phyloP scores from a whole-genome alignment of 495 filamentous ascomycete species.

The Aspergillus biplanus region DNA sequence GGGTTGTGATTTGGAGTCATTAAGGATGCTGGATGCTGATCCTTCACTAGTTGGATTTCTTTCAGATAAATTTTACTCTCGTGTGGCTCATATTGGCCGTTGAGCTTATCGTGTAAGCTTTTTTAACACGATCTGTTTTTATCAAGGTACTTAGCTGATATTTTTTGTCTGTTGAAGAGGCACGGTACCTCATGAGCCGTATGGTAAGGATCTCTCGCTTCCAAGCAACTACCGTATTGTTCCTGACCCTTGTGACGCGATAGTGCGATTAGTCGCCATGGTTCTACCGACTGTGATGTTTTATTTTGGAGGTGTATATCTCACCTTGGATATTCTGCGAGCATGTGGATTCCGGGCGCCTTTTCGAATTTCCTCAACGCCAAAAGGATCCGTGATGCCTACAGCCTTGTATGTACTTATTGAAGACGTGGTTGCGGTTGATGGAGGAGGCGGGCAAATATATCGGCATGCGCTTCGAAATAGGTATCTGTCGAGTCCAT shows the following conservation, averaged over 20 bases:
- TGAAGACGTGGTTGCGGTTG: constrained; percentile 80
- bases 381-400: constrained; percentile 67
- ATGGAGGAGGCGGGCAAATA: constrained; percentile 70
- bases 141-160: constrained; percentile 28
- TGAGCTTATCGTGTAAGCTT: constrained; percentile 57
- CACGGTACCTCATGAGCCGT: constrained; percentile 44
- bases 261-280: constrained; percentile 64
- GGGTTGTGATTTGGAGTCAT: neutral
- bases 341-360: constrained; percentile 55
- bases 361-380: constrained; percentile 71
- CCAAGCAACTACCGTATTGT: constrained; percentile 17
- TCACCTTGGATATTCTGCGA: constrained; percentile 52
- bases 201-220: constrained; percentile 32
- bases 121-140: neutral
- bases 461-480: constrained; percentile 66
- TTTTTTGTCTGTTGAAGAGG: constrained; percentile 29
- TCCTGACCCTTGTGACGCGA: constrained; percentile 30
- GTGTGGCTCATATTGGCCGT: constrained; percentile 53
- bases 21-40: constrained; percentile 18
- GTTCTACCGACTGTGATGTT: constrained; percentile 62
- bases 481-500: constrained; percentile 70
- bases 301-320: constrained; percentile 59
- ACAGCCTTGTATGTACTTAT: constrained; percentile 76
- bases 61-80: constrained; percentile 64
- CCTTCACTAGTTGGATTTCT: constrained; percentile 58